Conservation (phyloP, 805 yeast species). For the Saturnispora galanensis region DNA sequence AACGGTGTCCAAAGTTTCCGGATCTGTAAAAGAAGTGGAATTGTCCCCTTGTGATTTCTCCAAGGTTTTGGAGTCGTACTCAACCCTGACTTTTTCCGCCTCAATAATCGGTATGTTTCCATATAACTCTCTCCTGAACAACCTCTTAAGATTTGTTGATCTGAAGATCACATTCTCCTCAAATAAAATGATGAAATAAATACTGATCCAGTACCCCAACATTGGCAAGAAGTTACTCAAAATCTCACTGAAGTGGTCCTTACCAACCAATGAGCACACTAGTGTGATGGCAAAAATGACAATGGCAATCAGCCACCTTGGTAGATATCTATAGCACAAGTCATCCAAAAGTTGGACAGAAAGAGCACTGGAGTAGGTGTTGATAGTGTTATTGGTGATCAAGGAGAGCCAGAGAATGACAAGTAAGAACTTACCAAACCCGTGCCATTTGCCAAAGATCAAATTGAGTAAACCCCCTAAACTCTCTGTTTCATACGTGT, state of each 20-base stretch:
- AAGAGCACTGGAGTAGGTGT: conserved; percentile 74
- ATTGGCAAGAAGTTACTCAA: conserved; percentile 78
- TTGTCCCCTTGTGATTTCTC: not conserved
- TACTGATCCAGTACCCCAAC: conserved; percentile 87
- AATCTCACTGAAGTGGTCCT: conserved; percentile 60
- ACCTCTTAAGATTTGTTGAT: conserved; percentile 29
- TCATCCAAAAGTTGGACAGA: conserved; percentile 57
- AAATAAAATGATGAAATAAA: conserved; percentile 59
- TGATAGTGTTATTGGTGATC: conserved; percentile 72
- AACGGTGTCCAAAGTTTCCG: not conserved
- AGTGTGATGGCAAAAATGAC: conserved; percentile 53
- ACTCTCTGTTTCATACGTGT: conserved; percentile 47
- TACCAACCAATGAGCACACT: conserved; percentile 67
- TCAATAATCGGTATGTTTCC: conserved; percentile 4
- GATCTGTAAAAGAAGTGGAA: not conserved
- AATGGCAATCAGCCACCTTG: conserved; percentile 71
- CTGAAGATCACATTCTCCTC: conserved; percentile 72
- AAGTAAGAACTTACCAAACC: conserved; percentile 68
- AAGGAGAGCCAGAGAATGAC: conserved; percentile 63
- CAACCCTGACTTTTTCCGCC: not conserved
- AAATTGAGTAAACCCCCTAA: conserved; percentile 66
- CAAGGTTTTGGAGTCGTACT: not conserved
- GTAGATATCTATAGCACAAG: conserved; percentile 44
- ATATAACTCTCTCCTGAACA: conserved; percentile 35
- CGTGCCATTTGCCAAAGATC: conserved; percentile 62